phyloP scores from a whole-genome alignment of 2,329 filamentous ascomycete species.

The Colletotrichum sp. region DNA sequence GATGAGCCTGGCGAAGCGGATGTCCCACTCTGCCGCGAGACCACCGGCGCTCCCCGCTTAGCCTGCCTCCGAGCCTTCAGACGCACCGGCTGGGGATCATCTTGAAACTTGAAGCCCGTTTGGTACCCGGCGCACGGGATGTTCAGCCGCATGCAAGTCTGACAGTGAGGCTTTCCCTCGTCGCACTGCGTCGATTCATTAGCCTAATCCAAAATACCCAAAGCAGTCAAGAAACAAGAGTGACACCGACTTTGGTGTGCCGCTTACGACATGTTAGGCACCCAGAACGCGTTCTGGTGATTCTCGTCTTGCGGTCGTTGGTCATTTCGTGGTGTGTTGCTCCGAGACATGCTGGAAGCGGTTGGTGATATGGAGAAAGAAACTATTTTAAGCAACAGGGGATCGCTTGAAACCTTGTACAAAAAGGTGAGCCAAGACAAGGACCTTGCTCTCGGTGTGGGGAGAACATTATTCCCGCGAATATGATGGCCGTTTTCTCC shows the following conservation, averaged over 20 bases:
- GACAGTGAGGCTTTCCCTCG: background rate
- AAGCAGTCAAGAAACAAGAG: background rate
- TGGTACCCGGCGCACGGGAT: background rate
- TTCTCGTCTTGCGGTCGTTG: background rate
- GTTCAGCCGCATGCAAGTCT: background rate
- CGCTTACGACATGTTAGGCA: background rate
- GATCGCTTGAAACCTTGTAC: background rate
- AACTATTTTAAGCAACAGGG: background rate
- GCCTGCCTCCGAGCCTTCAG: background rate
- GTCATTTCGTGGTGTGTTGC: background rate
- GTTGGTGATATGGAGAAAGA: background rate
- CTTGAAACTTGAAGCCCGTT: background rate
- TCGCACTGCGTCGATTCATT: background rate
- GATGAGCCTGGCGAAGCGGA: background rate
- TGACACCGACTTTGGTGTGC: background rate
- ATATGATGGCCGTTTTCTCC: rapidly evolving
- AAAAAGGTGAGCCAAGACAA: background rate
- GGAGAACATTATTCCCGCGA: background rate
- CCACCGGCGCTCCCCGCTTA: rapidly evolving
- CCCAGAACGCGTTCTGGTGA: background rate
- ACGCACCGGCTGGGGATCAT: background rate
- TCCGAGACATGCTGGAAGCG: background rate
- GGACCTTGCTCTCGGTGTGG: background rate
- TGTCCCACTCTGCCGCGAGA: background rate
- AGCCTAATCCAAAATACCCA: background rate